A percentile compares a stretch with the other conserved stretches of the same genome.
phyloP scores from a whole-genome alignment of 2,329 filamentous ascomycete species.

The Colletotrichum limetticola region DNA sequence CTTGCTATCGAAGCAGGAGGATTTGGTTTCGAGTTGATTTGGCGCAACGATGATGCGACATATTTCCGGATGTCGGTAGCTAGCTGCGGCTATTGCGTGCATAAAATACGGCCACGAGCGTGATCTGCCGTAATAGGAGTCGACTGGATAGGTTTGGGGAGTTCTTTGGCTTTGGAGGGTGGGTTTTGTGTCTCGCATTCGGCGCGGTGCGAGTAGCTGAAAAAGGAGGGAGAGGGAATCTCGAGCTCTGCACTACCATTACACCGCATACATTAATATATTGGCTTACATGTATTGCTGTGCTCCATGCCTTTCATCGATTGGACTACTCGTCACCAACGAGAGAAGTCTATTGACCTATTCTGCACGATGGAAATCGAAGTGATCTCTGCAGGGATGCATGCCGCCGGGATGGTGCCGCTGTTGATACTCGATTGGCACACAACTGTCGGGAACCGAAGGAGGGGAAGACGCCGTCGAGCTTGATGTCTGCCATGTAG shows the following conservation, averaged over 20 bases:
- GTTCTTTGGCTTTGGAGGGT: background rate
- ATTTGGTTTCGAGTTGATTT: slow-evolving; percentile 16
- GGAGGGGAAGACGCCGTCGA: background rate
- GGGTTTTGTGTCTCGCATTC: slow-evolving; percentile 1
- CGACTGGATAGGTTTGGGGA: background rate
- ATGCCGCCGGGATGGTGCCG: slow-evolving; percentile 25
- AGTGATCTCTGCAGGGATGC: slow-evolving; percentile 32
- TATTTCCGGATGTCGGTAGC: background rate
- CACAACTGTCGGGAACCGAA: slow-evolving; percentile 10
- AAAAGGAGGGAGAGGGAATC: background rate
- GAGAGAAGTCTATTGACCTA: background rate
- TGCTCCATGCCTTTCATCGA: background rate
- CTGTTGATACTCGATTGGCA: slow-evolving; percentile 19
- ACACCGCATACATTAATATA: slow-evolving; percentile 30
- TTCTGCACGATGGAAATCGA: background rate
- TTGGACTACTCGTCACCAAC: background rate
- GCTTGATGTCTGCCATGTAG: background rate
- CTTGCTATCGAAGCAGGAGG: slow-evolving; percentile 2
- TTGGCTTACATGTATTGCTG: background rate
- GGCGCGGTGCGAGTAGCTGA: slow-evolving; percentile 13
- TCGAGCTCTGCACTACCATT: slow-evolving; percentile 16
- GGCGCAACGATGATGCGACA: background rate
- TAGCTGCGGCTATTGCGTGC: slow-evolving; percentile 1
- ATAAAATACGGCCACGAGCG: background rate
- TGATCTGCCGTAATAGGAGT: slow-evolving; percentile 16